These are phyloP conservation scores for Albatrellus ellisii DNA, from an alignment of 768 basidiomycete species.

Conservation along the genomic window DNA sequence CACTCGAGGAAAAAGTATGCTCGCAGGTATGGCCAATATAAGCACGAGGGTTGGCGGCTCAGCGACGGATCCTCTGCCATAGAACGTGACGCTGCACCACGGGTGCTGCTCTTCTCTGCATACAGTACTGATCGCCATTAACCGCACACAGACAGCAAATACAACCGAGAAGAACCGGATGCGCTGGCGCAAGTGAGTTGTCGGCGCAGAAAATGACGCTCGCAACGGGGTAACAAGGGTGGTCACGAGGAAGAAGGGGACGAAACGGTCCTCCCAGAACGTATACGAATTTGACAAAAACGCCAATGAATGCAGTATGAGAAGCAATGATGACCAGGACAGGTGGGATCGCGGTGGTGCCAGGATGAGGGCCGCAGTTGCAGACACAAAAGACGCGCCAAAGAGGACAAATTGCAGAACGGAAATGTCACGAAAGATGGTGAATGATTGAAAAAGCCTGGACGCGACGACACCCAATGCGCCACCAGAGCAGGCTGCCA, in stretches of 20 bases:
- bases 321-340: slow-evolving; percentile 25
- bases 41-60: slow-evolving; percentile 50
- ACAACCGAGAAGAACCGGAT: slow-evolving; percentile 61
- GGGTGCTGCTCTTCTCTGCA: slow-evolving; percentile 94
- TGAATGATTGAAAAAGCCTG: not conserved
- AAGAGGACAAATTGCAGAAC: slow-evolving; percentile 6
- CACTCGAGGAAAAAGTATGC: slow-evolving; percentile 41
- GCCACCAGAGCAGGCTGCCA: slow-evolving; percentile 1
- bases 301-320: slow-evolving; percentile 55
- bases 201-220: slow-evolving; percentile 55
- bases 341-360: slow-evolving; percentile 14
- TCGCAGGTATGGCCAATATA: slow-evolving; percentile 39
- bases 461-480: slow-evolving; percentile 1
- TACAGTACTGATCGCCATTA: slow-evolving; percentile 74
- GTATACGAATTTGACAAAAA: slow-evolving; percentile 94
- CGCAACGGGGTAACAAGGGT: slow-evolving; percentile 49
- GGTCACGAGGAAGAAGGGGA: slow-evolving; percentile 59
- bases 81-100: slow-evolving; percentile 85
- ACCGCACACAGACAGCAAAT: slow-evolving; percentile 53
- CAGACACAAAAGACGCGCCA: slow-evolving; percentile 22
- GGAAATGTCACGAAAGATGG: slow-evolving; percentile 14
- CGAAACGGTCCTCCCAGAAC: slow-evolving; percentile 90
- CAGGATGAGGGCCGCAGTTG: slow-evolving; percentile 18
- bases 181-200: slow-evolving; percentile 52
- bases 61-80: slow-evolving; percentile 55